phyloP scores from a whole-genome alignment of 768 basidiomycete species.

The Russula griseocarnosa region DNA sequence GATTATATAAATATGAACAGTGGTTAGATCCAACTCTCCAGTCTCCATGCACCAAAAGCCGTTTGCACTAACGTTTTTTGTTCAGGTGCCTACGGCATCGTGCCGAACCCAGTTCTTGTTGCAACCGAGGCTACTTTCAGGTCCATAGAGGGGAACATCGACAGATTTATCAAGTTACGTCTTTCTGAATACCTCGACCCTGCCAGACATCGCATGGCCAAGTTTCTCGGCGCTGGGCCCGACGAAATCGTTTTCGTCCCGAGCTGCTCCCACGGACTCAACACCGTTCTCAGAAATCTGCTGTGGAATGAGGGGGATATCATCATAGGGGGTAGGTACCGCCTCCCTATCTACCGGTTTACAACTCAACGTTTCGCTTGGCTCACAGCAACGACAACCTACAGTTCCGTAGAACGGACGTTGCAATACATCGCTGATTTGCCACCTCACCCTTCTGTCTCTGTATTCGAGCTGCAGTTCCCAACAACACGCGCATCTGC shows the following conservation, averaged over 20 bases:
- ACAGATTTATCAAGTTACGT: slow-evolving; percentile 47
- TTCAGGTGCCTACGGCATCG: slow-evolving; percentile 56
- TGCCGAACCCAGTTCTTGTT: slow-evolving; percentile 49
- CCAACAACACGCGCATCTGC: slow-evolving; percentile 56
- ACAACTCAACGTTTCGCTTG: slow-evolving; percentile 1
- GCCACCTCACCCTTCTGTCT: slow-evolving; percentile 49
- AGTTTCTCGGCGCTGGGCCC: slow-evolving; percentile 46
- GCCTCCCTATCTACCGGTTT: neutral
- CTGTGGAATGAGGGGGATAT: slow-evolving; percentile 65
- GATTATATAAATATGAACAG: slow-evolving; percentile 63
- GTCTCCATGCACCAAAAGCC: neutral
- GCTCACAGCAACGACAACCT: slow-evolving; percentile 52
- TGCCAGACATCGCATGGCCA: slow-evolving; percentile 46
- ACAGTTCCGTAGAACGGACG: slow-evolving; percentile 50
- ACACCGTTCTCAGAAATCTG: slow-evolving; percentile 64
- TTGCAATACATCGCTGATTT: slow-evolving; percentile 53
- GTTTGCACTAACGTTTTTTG: neutral
- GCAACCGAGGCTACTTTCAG: slow-evolving; percentile 42
- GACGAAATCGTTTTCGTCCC: slow-evolving; percentile 58
- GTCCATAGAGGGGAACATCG: slow-evolving; percentile 51
- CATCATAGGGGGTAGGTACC: slow-evolving; percentile 51
- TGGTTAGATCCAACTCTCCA: slow-evolving; percentile 39
- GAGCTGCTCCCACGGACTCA: slow-evolving; percentile 63
- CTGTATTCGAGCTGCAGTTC: slow-evolving; percentile 50
- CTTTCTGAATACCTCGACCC: slow-evolving; percentile 37